Evolutionary conservation across 352 stramenopile species (phyloP), one percentile per base, ranked within the genome.

Genomic region (Achlya hypogyna): DNA sequence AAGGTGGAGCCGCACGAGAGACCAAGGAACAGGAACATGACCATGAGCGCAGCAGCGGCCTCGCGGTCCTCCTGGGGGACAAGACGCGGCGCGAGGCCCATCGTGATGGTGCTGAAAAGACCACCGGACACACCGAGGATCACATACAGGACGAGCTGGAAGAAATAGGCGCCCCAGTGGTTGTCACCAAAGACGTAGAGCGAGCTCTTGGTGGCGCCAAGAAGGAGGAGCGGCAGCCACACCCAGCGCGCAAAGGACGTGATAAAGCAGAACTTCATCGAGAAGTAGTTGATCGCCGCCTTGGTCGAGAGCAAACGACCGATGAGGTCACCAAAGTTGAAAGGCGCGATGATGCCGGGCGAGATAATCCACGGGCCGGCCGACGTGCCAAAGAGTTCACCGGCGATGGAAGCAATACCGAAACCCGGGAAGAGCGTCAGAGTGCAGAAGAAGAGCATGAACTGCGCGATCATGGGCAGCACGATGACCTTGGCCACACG

Each of bases 271-370:
- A 73, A 71, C 45, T 81, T 72, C 68, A 81, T 79, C 27, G 70
- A 84, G 43, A 87, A 82, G 29, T 82, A 49, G 52, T 81, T 84
- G 72, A 82, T 86, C 25, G 81, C 74, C 10, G 73, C 69, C 29
- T 75, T 78, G 6, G 72, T 71, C 40, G 68, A 85, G 40, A 86
- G 49, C 25, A 87, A 58, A 38, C 79, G 76, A 4, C 76, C 81
- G 51, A 87, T 71, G 59, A 82, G 83, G 64, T 87, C 79, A 8
- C 79, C 79, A 71, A 79, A 84, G 78, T 85, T 85, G 75, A 83
- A 87, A 27, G 53, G 70, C 5, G 72, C 81, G 14, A 87, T 77
- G 29, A 87, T 79, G 18, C 78, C 81, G 0, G 81, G 77, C 5
- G 76, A 65, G 53, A 71, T 78, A 64, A 83, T 86, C 81, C 79